phyloP scores from a whole-genome alignment of 768 basidiomycete species.

The Daedaleopsis sinensis region DNA sequence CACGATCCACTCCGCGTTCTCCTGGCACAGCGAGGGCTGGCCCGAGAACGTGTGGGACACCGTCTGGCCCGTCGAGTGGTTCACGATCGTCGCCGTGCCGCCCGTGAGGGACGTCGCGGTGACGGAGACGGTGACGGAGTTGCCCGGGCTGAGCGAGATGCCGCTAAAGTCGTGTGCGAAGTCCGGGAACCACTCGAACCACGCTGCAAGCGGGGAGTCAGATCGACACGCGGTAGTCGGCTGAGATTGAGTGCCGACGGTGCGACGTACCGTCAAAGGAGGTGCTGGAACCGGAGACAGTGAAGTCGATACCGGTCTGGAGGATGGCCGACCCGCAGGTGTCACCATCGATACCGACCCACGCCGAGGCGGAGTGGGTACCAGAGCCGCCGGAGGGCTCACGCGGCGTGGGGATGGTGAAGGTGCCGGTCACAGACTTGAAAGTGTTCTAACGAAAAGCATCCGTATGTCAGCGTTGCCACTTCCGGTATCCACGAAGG shows the following conservation, averaged over 20 bases:
- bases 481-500: background rate
- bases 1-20: conserved; percentile 44
- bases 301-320: conserved; percentile 42
- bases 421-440: conserved; percentile 40
- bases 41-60: conserved; percentile 36
- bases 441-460: conserved; percentile 29
- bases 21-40: conserved; percentile 33
- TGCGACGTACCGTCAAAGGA: conserved; percentile 34
- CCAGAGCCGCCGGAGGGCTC: conserved; percentile 29
- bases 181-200: conserved; percentile 40
- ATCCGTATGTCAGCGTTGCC: background rate
- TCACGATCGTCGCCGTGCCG: conserved; percentile 33
- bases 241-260: background rate
- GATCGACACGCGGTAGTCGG: background rate
- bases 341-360: conserved; percentile 43
- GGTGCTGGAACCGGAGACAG: conserved; percentile 22
- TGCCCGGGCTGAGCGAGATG: conserved; percentile 32
- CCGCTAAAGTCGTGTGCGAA: conserved; percentile 37
- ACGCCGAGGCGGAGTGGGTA: conserved; percentile 36
- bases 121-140: conserved; percentile 34
- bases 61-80: conserved; percentile 30
- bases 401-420: conserved; percentile 36
- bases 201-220: conserved; percentile 22
- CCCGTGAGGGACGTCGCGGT: conserved; percentile 30
- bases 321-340: conserved; percentile 39